Percentiles rank a stretch among this genome's conserved stretches.
phyloP scores from a whole-genome alignment of 331 rosid species.

The Saraca asoca region DNA sequence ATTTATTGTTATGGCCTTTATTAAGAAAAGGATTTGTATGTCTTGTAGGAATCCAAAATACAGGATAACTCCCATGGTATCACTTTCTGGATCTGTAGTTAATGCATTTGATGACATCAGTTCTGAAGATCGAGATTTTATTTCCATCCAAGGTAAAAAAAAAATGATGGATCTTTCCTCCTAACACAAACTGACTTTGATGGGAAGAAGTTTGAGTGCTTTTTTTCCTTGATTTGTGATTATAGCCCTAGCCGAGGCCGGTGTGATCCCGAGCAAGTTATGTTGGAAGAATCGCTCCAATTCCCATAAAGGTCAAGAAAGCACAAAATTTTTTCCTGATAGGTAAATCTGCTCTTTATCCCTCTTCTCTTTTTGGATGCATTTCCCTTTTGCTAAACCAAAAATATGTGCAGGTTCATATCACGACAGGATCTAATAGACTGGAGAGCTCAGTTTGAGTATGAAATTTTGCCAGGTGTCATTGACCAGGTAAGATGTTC shows the following conservation, averaged over 20 bases:
- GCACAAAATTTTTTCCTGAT: constrained; percentile 57
- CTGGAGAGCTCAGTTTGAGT: constrained; percentile 90
- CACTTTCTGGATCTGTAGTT: constrained; percentile 57
- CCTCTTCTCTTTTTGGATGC: constrained; percentile 11
- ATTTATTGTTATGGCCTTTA: constrained; percentile 10
- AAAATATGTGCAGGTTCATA: constrained; percentile 59
- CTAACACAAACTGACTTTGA: background rate
- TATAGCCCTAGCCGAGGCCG: constrained; percentile 79
- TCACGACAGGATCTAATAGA: constrained; percentile 82
- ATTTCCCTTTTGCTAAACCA: constrained; percentile 29
- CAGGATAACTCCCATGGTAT: constrained; percentile 57
- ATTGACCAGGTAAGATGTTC: constrained; percentile 64
- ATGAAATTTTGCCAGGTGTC: constrained; percentile 52
- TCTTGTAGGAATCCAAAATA: constrained; percentile 64
- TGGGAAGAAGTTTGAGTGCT: constrained; percentile 12
- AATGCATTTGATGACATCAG: constrained; percentile 73
- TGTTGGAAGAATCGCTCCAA: constrained; percentile 39
- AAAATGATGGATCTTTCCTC: constrained; percentile 20
- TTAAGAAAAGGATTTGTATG: constrained; percentile 33
- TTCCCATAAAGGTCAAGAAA: constrained; percentile 37
- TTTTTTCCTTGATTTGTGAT: constrained; percentile 4
- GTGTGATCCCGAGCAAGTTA: constrained; percentile 81
- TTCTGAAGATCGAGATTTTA: constrained; percentile 65
- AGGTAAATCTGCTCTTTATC: constrained; percentile 47
- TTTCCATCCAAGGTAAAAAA: constrained; percentile 68